phyloP scores from a whole-genome alignment of 2,329 filamentous ascomycete species.

The Beauveria caledonica region DNA sequence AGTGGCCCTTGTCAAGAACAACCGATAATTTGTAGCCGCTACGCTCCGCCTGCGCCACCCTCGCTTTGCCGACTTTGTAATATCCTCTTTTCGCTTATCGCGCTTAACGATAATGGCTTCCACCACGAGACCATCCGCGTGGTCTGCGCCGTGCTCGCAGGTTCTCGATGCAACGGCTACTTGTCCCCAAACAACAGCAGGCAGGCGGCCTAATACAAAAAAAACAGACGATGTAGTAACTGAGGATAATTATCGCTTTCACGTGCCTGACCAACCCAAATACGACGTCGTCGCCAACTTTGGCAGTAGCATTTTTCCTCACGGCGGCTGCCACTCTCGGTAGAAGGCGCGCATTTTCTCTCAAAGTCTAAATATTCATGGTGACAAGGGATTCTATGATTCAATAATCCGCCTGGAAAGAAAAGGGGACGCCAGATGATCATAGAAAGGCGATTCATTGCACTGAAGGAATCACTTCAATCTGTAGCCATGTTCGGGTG shows the following conservation, averaged over 20 bases:
- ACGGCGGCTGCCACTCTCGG: not conserved
- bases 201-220: not conserved
- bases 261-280: not conserved
- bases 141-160: not conserved
- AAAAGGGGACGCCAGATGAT: too few species aligned
- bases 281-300: not conserved
- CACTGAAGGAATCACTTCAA: too few species aligned
- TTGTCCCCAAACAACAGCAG: not conserved
- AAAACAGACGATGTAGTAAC: not conserved
- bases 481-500: too few species aligned
- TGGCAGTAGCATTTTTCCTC: not conserved
- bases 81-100: not conserved
- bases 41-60: not conserved
- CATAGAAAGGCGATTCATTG: too few species aligned
- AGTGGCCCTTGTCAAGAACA: not conserved
- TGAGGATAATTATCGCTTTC: not conserved
- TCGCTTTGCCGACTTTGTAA: not conserved
- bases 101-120: not conserved
- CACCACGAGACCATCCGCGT: not conserved
- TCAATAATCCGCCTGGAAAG: too few species aligned
- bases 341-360: not conserved
- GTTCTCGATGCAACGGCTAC: not conserved
- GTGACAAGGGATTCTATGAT: too few species aligned
- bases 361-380: too few species aligned
- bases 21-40: not conserved